Evolutionary conservation across 2,329 filamentous ascomycete genomes (phyloP), one percentile per base, ranked within the genome.

Genomic region (Cryphonectria japonica): DNA sequence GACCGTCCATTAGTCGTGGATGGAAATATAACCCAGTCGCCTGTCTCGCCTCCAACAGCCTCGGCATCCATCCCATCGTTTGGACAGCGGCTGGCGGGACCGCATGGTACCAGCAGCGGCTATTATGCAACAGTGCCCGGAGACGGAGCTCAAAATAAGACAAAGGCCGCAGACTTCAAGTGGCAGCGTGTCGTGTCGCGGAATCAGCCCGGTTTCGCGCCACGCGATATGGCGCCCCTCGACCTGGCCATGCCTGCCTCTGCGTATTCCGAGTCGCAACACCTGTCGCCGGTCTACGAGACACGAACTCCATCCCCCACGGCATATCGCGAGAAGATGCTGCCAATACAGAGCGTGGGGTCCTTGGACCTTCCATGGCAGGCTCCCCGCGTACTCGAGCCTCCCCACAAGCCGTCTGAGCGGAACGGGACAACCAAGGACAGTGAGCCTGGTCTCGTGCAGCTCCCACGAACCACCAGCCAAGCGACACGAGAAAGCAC

Each of bases 261-360:
- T 29, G 75, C 82, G 14, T 79, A 81, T 5, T 79, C 82, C 11
- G 86, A 88, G 11, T 77, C 83, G 66, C 83, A 85, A 59, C 86
- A 85, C 74, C 83, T 95, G 2, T 94, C 92, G 0, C 92, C 92
- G 0, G 92, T 94, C 0, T 92, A 91, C 68, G 92, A 94, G 80
- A 87, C 88, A 7, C 85, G 87, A n/a, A 92, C 90, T 0, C 91
- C 92, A 2, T 93, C 92, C 1, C 91, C 92, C 1, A 91, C 86
- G 3, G 83, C 86, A 16, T 82, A 83, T 69, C 85, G 90, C 69
- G 71, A 71, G 29, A 71, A 34, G 62, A 69, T 60, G 37, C 72
- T 63, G 63, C 75, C 43, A 37, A 61, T 11, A 74, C 73, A 50
- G 34, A 29, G n/a, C 3, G 66, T 39, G n/a, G 75, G 46, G 14